Conservation (phyloP, 495 filamentous ascomycete genomes). For the Cryomyces minteri region DNA sequence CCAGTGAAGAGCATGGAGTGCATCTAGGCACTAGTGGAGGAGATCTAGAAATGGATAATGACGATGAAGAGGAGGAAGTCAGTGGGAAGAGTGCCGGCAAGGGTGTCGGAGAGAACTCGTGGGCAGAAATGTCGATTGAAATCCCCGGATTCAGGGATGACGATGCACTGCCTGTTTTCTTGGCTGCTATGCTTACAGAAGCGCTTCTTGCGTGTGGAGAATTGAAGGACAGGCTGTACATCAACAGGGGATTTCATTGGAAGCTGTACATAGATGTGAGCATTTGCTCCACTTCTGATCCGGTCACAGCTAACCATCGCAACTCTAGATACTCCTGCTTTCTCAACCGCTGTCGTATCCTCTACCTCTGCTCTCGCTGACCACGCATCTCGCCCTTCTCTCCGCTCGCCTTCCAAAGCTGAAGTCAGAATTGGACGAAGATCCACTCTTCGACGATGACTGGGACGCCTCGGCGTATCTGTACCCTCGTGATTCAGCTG, state of each 20-base stretch:
- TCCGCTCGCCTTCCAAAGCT: slow-evolving; percentile 67
- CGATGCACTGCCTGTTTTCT: slow-evolving; percentile 73
- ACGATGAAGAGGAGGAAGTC: slow-evolving; percentile 8
- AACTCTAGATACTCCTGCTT: slow-evolving; percentile 65
- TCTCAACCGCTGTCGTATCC: slow-evolving; percentile 84
- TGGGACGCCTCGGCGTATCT: slow-evolving; percentile 69
- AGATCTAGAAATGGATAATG: slow-evolving; percentile 10
- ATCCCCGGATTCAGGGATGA: slow-evolving; percentile 80
- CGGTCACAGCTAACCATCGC: not conserved
- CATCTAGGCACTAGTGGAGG: slow-evolving; percentile 9
- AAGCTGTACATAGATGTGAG: slow-evolving; percentile 85
- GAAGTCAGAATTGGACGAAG: slow-evolving; percentile 74
- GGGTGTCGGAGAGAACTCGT: slow-evolving; percentile 32
- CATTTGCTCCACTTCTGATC: not conserved
- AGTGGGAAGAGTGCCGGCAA: slow-evolving; percentile 12
- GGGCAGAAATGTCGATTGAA: slow-evolving; percentile 73
- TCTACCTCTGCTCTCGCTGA: slow-evolving; percentile 77
- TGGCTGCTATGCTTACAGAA: slow-evolving; percentile 77
- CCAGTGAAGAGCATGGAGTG: not conserved
- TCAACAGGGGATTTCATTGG: slow-evolving; percentile 89
- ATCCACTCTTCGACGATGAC: slow-evolving; percentile 96
- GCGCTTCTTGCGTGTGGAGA: slow-evolving; percentile 58
- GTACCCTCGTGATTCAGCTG: slow-evolving; percentile 34
- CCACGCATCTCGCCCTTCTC: slow-evolving; percentile 89
- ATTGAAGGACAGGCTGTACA: slow-evolving; percentile 52